Percentiles rank a stretch among this genome's conserved stretches.
phyloP scores from a whole-genome alignment of 768 basidiomycete species.

The Mycena rosella region DNA sequence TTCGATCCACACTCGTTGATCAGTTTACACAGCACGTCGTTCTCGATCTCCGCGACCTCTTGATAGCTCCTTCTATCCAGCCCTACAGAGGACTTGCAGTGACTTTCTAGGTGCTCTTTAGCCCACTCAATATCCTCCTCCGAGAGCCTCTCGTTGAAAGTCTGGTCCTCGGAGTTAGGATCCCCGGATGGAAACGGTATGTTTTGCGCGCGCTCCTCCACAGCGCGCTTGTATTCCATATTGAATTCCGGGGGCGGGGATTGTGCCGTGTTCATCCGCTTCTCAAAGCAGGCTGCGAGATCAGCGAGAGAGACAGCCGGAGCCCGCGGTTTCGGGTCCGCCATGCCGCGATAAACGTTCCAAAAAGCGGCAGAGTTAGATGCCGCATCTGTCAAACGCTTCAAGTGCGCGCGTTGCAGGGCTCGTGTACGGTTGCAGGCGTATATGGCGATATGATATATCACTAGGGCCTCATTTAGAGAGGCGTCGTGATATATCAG shows the following conservation, averaged over 20 bases:
- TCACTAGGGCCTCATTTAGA: no score
- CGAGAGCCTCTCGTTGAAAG: not conserved
- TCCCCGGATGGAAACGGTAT: no score
- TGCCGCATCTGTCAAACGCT: not conserved
- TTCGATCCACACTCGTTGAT: conserved; percentile 7
- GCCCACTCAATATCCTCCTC: conserved; percentile 20
- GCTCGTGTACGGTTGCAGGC: no score
- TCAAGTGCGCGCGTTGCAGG: not conserved
- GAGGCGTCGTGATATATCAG: no score
- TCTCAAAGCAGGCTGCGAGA: conserved; percentile 3
- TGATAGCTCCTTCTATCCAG: not conserved
- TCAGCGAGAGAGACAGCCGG: not conserved
- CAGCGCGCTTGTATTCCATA: no score
- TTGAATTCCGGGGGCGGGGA: no score
- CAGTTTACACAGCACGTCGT: not conserved
- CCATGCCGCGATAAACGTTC: conserved; percentile 1
- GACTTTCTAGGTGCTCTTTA: not conserved
- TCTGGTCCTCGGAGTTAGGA: not conserved
- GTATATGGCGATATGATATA: no score
- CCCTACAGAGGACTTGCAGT: not conserved
- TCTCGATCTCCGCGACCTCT: not conserved
- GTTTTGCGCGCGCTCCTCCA: no score
- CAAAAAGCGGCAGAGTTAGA: conserved; percentile 22
- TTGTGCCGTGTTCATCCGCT: conserved; percentile 3
- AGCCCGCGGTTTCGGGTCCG: not conserved